Evolutionary conservation across 2,329 filamentous ascomycete genomes (phyloP).

Genomic region (Colletotrichum abscissum): DNA sequence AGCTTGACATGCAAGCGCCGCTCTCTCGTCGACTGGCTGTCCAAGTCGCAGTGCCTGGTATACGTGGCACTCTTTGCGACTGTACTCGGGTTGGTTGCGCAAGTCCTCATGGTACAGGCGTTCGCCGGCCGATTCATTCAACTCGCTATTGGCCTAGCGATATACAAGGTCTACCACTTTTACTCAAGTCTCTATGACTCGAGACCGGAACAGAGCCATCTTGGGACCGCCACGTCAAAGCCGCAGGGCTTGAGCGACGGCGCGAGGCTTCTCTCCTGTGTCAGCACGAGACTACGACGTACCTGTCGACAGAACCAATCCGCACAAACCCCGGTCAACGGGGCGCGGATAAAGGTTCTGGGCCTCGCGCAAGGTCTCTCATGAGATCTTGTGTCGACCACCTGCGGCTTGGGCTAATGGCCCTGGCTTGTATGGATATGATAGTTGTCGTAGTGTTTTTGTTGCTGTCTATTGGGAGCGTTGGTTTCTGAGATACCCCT

Average conservation of each 20-base stretch:
- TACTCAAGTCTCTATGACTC: conserved; percentile 22
- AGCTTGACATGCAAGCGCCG: neutral
- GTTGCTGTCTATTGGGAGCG: conserved; percentile 28
- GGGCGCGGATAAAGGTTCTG: conserved; percentile 2
- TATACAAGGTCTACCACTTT: conserved; percentile 6
- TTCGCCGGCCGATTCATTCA: neutral
- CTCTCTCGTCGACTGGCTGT: neutral
- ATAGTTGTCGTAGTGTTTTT: conserved; percentile 15
- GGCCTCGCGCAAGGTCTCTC: conserved; percentile 24
- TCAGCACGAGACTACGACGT: conserved; percentile 31
- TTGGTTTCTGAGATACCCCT: conserved; percentile 38
- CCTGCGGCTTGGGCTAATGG: conserved; percentile 8
- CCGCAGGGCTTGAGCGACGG: conserved; percentile 23
- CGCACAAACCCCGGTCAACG: neutral
- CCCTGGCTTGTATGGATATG: conserved; percentile 8
- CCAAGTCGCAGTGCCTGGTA: neutral
- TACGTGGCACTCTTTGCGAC: conserved; percentile 6
- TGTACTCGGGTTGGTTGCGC: neutral
- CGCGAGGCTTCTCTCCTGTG: conserved; percentile 30
- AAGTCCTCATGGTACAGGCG: neutral
- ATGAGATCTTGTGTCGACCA: conserved; percentile 12
- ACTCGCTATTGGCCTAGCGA: conserved; percentile 11
- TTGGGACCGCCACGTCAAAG: conserved; percentile 24
- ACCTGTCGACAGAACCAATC: conserved; percentile 13
- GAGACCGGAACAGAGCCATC: conserved; percentile 34